Evolutionary conservation across 495 filamentous ascomycete species (phyloP), one percentile per base, ranked within the genome.

Genomic region (Penicillium ucsense): DNA sequence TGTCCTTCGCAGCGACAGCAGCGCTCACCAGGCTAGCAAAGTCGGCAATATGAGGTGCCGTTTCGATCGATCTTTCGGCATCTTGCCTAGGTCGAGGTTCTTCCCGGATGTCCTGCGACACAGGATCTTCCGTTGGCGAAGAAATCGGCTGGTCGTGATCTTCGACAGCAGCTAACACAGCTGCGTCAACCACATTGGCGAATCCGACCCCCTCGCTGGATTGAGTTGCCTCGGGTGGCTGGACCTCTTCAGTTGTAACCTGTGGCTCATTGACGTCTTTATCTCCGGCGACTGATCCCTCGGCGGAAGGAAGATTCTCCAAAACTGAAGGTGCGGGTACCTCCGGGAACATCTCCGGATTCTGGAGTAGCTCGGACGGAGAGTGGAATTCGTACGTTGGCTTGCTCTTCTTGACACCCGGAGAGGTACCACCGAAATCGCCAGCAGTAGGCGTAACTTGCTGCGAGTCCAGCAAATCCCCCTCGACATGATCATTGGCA

Each of bases 331-430:
- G 64, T 3, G 53, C 42, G 34, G 67, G 63, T 6, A 68, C 42
- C 11, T 63, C 56, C 0, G 48, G 57, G 43, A 53, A 60, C 6
- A 36, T 38, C 11, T 29, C 52, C 0, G 67, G 66, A 32, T 74
- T 66, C 10, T 63, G 65, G 4, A 74, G 42, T 5, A 74, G 61
- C 37, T 74, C 71, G 0, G 68, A 70, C 3, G 68, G 67, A 39
- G 71, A 72, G 45, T 74, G 70, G 49, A 73, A 72, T 37, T 74
- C 70, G 38, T 72, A 73, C 4, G 61, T 67, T 2, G 54, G 67
- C 49, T 64, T 65, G 11, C 56, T 47, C 39, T 56, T 68, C 53
- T 60, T 64, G 31, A 45, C 51, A 12, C 38, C 52, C 6, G 35
- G 41, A 2, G 33, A 27, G 4, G 32, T n/a, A 32, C 46, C 47